These are phyloP conservation scores for Hirsutella thompsonii DNA, from an alignment of 2,329 filamentous ascomycete species.

Conservation along the genomic window DNA sequence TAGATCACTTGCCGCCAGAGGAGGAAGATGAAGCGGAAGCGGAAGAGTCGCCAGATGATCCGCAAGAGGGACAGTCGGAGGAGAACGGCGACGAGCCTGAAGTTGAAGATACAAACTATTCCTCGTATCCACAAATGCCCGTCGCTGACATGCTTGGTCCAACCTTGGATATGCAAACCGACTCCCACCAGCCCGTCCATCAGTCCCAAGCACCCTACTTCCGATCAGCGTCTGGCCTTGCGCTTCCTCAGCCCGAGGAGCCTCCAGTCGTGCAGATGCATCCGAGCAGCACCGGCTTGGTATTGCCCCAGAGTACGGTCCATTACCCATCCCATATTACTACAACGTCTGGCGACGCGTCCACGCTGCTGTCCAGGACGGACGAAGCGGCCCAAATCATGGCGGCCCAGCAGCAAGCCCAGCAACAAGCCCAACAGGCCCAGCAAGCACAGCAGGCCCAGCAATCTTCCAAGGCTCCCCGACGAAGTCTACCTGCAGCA, in stretches of 20 bases:
- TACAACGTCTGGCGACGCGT: background rate
- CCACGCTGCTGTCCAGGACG: background rate
- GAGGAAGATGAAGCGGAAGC: conserved; percentile 4
- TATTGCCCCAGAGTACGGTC: conserved; percentile 8
- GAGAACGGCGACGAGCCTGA: conserved; percentile 3
- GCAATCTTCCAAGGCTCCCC: background rate
- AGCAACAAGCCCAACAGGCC: background rate
- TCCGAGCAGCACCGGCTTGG: conserved; percentile 2
- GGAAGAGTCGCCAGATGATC: conserved; percentile 6
- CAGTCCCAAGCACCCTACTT: conserved; percentile 13
- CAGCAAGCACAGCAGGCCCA: background rate
- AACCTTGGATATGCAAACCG: conserved; percentile 8
- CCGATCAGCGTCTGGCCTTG: conserved; percentile 12
- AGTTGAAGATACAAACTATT: conserved; percentile 7
- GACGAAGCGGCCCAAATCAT: background rate
- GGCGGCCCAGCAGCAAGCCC: background rate
- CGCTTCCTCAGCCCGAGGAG: conserved; percentile 12
- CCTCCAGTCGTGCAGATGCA: conserved; percentile 7
- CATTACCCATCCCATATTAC: conserved; percentile 8
- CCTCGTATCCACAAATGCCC: conserved; percentile 15
- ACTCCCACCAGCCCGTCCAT: conserved; percentile 9
- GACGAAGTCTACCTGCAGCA: background rate
- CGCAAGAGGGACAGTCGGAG: conserved; percentile 5
- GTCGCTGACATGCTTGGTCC: conserved; percentile 14
- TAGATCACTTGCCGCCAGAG: background rate